Evolutionary conservation across 1,284 basidiomycete species (phyloP).

Genomic region (Inonotus hispidus): DNA sequence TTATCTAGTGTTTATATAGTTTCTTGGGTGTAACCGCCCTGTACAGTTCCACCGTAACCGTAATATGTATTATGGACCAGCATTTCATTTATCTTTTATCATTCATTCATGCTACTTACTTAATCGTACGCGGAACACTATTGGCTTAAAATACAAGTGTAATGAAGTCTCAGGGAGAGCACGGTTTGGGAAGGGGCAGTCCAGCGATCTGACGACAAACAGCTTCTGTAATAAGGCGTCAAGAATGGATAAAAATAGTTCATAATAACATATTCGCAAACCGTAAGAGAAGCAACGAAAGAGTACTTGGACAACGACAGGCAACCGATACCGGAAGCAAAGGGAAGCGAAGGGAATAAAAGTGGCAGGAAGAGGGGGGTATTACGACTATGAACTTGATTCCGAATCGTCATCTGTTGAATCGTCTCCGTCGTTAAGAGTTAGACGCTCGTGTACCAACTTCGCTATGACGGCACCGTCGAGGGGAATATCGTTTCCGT

Average conservation of each 20-base stretch:
- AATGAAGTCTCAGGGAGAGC: too few relatives aligned
- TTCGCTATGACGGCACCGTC: conserved; percentile 39
- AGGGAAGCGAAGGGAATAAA: background rate
- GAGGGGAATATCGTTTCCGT: conserved; percentile 52
- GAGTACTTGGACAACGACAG: too few relatives aligned
- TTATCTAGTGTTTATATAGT: background rate
- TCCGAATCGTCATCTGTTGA: background rate
- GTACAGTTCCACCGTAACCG: background rate
- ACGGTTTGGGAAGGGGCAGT: too few relatives aligned
- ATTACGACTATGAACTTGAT: background rate
- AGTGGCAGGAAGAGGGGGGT: background rate
- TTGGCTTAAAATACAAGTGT: too few relatives aligned
- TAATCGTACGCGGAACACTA: background rate
- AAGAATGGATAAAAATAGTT: too few relatives aligned
- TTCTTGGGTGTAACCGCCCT: background rate
- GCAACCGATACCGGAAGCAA: too few relatives aligned
- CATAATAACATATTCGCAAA: too few relatives aligned
- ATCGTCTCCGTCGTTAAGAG: conserved; percentile 7
- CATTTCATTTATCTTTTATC: background rate
- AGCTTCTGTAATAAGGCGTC: too few relatives aligned
- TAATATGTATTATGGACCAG: background rate
- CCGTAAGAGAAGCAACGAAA: too few relatives aligned
- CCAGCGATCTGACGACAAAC: too few relatives aligned
- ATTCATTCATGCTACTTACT: background rate
- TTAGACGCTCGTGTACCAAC: conserved; percentile 32